Conservation (phyloP, 208 protist species). For the Tritrichomonas foetus region DNA sequence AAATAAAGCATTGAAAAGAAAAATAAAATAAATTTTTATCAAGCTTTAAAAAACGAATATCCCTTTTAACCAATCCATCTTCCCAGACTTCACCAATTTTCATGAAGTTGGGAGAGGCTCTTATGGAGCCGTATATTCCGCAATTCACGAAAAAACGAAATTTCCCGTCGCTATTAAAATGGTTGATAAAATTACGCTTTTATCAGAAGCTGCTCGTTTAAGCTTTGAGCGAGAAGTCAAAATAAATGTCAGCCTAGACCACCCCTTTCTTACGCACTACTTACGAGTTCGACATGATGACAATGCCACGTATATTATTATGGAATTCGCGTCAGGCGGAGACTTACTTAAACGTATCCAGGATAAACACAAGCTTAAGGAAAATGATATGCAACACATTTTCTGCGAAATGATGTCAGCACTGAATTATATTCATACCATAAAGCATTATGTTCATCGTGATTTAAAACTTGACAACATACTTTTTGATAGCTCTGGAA, state of each 20-base stretch:
- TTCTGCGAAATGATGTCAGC: neutral
- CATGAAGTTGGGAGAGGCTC: neutral
- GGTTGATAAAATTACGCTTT: neutral
- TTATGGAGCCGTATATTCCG: neutral
- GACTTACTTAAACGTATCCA: neutral
- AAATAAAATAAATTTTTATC: too few species aligned
- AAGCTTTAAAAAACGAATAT: too few species aligned
- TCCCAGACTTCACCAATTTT: neutral
- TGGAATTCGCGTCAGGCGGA: neutral
- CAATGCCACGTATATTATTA: neutral
- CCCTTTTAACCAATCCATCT: too few species aligned
- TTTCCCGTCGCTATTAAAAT: neutral
- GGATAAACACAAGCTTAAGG: neutral
- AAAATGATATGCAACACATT: neutral
- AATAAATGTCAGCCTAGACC: constrained; percentile 40
- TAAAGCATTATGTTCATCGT: neutral
- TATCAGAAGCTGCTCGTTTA: neutral
- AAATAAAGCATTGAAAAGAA: too few species aligned
- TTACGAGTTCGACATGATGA: constrained; percentile 47
- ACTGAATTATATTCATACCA: neutral
- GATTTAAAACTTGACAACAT: constrained; percentile 21
- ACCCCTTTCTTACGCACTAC: constrained; percentile 55
- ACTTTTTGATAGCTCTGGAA: neutral
- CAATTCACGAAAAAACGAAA: neutral
- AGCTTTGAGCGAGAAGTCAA: constrained; percentile 49